Evolutionary conservation across 371 early-diverging fungal genomes (phyloP).

Genomic region (Blakeslea trispora): DNA sequence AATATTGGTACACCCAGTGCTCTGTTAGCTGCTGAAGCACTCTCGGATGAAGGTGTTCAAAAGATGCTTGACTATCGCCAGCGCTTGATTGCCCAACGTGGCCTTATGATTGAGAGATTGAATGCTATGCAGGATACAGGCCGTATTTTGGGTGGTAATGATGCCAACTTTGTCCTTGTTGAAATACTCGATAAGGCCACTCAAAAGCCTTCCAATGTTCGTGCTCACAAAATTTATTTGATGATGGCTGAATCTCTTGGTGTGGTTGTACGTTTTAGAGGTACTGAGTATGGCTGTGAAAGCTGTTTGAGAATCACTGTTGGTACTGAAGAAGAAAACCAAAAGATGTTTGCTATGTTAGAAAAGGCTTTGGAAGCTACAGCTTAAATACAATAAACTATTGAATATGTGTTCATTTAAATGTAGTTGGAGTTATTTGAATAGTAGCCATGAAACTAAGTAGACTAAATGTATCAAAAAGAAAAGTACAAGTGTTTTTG

Average conservation of each 20-base stretch:
- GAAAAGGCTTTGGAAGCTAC: slow-evolving; percentile 41
- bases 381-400: too few species aligned
- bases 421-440: too few species aligned
- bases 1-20: slow-evolving; percentile 92
- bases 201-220: slow-evolving; percentile 64
- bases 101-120: slow-evolving; percentile 59
- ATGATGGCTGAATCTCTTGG: slow-evolving; percentile 79
- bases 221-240: slow-evolving; percentile 76
- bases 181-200: slow-evolving; percentile 64
- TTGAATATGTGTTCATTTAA: too few species aligned
- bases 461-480: slow-evolving; percentile 16
- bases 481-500: too few species aligned
- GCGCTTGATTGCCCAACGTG: slow-evolving; percentile 66
- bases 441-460: too few species aligned
- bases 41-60: slow-evolving; percentile 71
- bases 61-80: slow-evolving; percentile 65
- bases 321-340: slow-evolving; percentile 87
- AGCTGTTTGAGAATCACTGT: slow-evolving; percentile 94
- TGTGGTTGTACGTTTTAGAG: slow-evolving; percentile 94
- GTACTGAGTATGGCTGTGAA: slow-evolving; percentile 87
- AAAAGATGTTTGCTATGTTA: slow-evolving; percentile 44
- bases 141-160: slow-evolving; percentile 79
- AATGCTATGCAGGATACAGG: slow-evolving; percentile 60
- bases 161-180: slow-evolving; percentile 94
- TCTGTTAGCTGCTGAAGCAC: slow-evolving; percentile 74